Conservation (phyloP, 352 stramenopile species). For the Pilasporangium apinafurcum region DNA sequence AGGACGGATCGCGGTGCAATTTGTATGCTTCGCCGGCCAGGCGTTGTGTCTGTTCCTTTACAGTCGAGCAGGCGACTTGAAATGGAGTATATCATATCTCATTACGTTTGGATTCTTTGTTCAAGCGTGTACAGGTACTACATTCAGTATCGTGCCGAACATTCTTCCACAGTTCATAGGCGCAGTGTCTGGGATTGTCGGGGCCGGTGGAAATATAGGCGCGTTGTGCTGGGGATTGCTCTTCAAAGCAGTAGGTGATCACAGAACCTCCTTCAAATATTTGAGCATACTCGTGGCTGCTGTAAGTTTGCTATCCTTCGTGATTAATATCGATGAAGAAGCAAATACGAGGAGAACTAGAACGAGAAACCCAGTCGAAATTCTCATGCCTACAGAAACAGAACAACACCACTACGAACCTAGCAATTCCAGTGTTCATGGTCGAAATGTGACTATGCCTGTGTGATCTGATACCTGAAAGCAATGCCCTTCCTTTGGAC, state of each 20-base stretch:
- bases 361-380: too few species aligned
- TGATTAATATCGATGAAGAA: conserved; percentile 13
- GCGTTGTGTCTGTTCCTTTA: conserved; percentile 83
- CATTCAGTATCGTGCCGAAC: conserved; percentile 57
- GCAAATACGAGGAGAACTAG: too few species aligned
- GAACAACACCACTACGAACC: too few species aligned
- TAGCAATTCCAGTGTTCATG: too few species aligned
- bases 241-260: conserved; percentile 21
- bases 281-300: conserved; percentile 19
- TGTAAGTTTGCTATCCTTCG: conserved; percentile 8
- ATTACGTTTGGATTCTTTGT: conserved; percentile 86
- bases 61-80: conserved; percentile 36
- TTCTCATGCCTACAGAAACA: too few species aligned
- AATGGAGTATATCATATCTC: conserved; percentile 56
- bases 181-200: conserved; percentile 23
- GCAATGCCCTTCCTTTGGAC: too few species aligned
- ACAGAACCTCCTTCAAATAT: conserved; percentile 15
- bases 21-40: conserved; percentile 64
- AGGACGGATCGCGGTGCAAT: conserved; percentile 78
- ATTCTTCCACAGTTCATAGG: conserved; percentile 36
- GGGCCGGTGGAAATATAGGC: conserved; percentile 31
- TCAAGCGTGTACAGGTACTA: conserved; percentile 55
- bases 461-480: too few species aligned
- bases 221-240: conserved; percentile 31
- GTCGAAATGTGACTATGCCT: too few species aligned